phyloP scores from a whole-genome alignment of 225 moss, liverwort and hornwort species.

The Antitrichia curtipendula region DNA sequence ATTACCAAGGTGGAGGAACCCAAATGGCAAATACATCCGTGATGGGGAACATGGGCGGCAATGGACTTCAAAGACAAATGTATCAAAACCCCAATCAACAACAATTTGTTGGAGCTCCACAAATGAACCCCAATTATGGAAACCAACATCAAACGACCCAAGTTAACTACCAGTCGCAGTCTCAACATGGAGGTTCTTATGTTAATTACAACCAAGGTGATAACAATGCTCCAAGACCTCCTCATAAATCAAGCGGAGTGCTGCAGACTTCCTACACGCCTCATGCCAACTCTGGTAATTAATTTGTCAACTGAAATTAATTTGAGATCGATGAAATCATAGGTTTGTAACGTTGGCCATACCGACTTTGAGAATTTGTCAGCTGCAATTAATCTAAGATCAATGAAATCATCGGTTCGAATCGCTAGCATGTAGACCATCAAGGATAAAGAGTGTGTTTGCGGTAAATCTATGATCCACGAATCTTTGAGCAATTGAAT shows the following conservation, averaged over 20 bases:
- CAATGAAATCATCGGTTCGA: neutral
- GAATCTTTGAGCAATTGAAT: neutral
- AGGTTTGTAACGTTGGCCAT: neutral
- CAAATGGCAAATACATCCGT: neutral
- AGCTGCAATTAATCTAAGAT: too few relatives aligned
- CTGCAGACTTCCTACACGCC: neutral
- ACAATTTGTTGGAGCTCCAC: neutral
- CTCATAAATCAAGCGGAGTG: neutral
- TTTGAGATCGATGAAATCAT: neutral
- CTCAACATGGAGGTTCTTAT: neutral
- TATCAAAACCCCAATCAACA: neutral
- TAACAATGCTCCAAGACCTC: neutral
- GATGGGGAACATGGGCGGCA: neutral
- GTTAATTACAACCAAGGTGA: neutral
- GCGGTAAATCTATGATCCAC: neutral
- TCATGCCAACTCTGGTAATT: neutral
- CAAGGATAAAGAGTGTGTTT: neutral
- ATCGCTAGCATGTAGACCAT: neutral
- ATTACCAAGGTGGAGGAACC: neutral
- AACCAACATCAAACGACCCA: neutral
- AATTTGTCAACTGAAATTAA: neutral
- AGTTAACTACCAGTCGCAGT: neutral
- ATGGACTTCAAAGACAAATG: neutral
- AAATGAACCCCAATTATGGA: neutral
- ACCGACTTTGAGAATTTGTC: neutral